Evolutionary conservation across 2,329 filamentous ascomycete genomes (phyloP).

Genomic region (Cordyceps cicadae): DNA sequence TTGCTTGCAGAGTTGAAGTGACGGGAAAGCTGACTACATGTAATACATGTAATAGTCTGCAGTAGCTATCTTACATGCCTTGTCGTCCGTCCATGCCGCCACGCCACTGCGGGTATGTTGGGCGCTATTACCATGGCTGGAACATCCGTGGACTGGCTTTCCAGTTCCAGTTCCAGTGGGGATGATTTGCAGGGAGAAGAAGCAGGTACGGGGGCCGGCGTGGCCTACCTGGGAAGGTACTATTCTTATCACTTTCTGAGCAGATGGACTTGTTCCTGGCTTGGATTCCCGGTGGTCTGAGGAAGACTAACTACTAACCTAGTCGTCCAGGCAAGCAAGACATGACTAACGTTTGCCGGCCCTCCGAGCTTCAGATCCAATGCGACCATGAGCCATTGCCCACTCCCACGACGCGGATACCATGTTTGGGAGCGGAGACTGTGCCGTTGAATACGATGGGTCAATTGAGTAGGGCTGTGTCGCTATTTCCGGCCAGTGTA

Average conservation of each 20-base stretch:
- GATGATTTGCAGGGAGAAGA: not conserved
- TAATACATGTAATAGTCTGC: too few species aligned
- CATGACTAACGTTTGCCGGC: too few species aligned
- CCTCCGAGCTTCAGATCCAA: too few species aligned
- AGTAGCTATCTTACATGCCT: not conserved
- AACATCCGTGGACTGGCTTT: slow-evolving; percentile 1
- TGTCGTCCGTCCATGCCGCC: not conserved
- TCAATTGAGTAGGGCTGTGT: not conserved
- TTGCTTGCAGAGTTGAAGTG: too few species aligned
- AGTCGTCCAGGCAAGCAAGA: too few species aligned
- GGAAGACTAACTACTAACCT: too few species aligned
- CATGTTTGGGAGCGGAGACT: not conserved
- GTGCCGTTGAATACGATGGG: not conserved
- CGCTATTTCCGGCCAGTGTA: not conserved
- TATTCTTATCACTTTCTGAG: not conserved
- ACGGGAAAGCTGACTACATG: too few species aligned
- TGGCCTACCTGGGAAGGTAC: not conserved
- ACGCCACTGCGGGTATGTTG: not conserved
- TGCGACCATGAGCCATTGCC: not conserved
- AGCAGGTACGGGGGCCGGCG: not conserved
- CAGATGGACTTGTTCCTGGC: not conserved
- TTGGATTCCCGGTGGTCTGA: too few species aligned
- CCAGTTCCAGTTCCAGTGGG: not conserved
- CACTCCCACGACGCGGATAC: not conserved
- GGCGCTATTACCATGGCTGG: not conserved